Percentiles rank a stretch among this genome's conserved stretches.
phyloP scores from a whole-genome alignment of 139 green algal species.

The Closterium sp. region DNA sequence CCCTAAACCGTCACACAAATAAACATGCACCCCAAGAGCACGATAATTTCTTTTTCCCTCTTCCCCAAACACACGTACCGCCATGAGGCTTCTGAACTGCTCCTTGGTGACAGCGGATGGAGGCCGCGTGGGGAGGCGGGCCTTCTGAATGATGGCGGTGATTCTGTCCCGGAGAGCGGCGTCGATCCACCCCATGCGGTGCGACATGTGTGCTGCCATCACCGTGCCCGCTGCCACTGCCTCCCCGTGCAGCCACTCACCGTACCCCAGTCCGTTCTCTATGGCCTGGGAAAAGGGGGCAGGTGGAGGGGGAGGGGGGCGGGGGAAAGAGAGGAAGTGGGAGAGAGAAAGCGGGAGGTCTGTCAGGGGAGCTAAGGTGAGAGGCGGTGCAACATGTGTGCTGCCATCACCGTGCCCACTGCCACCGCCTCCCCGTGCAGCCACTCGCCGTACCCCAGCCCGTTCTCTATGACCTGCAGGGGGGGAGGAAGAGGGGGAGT shows the following conservation, averaged over 20 bases:
- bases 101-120: slow-evolving; percentile 51
- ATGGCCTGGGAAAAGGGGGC: slow-evolving; percentile 68
- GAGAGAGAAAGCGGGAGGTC: too few relatives aligned
- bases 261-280: slow-evolving; percentile 77
- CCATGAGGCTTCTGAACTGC: slow-evolving; percentile 90
- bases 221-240: slow-evolving; percentile 88
- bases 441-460: slow-evolving; percentile 70
- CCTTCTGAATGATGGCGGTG: slow-evolving; percentile 64
- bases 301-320: too few relatives aligned
- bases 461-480: slow-evolving; percentile 91
- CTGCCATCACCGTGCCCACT: slow-evolving; percentile 91
- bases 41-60: slow-evolving; percentile 55
- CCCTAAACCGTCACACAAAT: slow-evolving; percentile 56
- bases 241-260: slow-evolving; percentile 88
- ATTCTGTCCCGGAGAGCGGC: slow-evolving; percentile 67
- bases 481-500: too few relatives aligned
- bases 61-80: slow-evolving; percentile 56
- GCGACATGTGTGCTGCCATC: slow-evolving; percentile 94
- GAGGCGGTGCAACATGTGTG: slow-evolving; percentile 86
- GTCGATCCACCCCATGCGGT: slow-evolving; percentile 90
- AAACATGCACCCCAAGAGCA: too few relatives aligned
- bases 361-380: too few relatives aligned
- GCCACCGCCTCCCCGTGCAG: slow-evolving; percentile 93
- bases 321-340: neutral
- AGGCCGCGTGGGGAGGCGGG: slow-evolving; percentile 64